Percentiles rank a stretch among this genome's conserved stretches.
Conservation (phyloP, 2,329 filamentous ascomycete genomes). For the Fusarium brevicatenulatum region DNA sequence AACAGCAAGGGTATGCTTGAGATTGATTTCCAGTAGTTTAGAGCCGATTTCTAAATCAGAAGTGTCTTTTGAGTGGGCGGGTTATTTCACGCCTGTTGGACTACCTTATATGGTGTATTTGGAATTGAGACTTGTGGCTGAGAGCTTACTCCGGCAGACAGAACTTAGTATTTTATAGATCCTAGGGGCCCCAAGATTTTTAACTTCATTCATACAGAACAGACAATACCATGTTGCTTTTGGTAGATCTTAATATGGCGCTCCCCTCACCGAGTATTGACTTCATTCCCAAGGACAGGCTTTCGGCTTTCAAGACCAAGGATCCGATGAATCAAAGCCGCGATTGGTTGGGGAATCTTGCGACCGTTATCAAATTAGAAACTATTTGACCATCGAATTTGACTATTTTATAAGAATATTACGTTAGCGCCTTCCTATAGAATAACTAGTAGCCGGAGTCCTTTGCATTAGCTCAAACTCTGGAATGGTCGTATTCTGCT, state of each 20-base stretch:
- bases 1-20: conserved; percentile 1
- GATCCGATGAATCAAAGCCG: not conserved
- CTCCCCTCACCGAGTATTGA: rapidly evolving
- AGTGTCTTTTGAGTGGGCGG: no score
- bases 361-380: not conserved
- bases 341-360: not conserved
- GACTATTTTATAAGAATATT: conserved; percentile 2
- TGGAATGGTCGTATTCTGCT: not conserved
- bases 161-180: not conserved
- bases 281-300: no score
- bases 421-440: not conserved
- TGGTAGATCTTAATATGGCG: not conserved
- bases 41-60: not conserved
- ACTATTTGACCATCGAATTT: conserved; percentile 13
- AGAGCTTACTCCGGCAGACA: no score
- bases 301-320: not conserved
- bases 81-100: no score
- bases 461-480: conserved; percentile 7
- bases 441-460: not conserved
- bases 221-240: not conserved
- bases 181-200: not conserved
- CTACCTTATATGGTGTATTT: no score
- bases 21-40: not conserved
- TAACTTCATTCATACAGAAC: not conserved
- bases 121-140: no score